Evolutionary conservation across 1,139 yeast genomes (phyloP), one percentile per base, ranked within the genome.

Genomic region (Taphrina pruni): DNA sequence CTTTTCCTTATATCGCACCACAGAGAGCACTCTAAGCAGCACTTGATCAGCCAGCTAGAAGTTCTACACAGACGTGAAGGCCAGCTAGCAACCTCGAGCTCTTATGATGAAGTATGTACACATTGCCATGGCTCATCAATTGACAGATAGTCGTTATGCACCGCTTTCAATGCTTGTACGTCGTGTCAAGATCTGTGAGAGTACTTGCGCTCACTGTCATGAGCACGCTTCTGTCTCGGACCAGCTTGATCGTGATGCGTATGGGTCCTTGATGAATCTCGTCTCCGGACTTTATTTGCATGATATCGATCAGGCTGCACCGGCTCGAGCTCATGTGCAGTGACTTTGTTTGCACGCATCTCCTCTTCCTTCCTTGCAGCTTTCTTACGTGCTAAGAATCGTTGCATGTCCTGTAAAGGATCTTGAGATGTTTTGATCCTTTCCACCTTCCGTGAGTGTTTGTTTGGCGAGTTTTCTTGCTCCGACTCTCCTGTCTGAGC

Each of bases 361-460:
- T 26, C 32, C 32, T 26, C 32, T 26, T 26, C 32, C 32, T 26
- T 26, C 32, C 32, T 54, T 12, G 26, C 52, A 32, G 54, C 54
- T 35, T 45, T 58, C 32, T 58, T 58, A 7, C 62, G 7, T 6
- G 52, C 62, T 21, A 58, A 17, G 14, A 45, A 45, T 2, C 12
- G 43, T 45, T 58, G 20, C 62, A 58, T 58, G 12, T 43, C 21
- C 39, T 58, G 38, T 7, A 58, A 41, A 1, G 62, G 62, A 45
- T 58, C 62, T 21, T 12, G 52, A 12, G 46, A 21, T 7, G 17
- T 12, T 20, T 56, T 56, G 12, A 56, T 12, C 14, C 17, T 56
- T 50, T 56, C 54, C n/a, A 50, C n/a, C n/a, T 21, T 50, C 21
- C 54, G 20, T 35, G n/a, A 7, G 20, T 21, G 36, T n/a, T 50